Base-by-base conservation (phyloP, 331 rosid species). In the Acacia concinna region DNA sequence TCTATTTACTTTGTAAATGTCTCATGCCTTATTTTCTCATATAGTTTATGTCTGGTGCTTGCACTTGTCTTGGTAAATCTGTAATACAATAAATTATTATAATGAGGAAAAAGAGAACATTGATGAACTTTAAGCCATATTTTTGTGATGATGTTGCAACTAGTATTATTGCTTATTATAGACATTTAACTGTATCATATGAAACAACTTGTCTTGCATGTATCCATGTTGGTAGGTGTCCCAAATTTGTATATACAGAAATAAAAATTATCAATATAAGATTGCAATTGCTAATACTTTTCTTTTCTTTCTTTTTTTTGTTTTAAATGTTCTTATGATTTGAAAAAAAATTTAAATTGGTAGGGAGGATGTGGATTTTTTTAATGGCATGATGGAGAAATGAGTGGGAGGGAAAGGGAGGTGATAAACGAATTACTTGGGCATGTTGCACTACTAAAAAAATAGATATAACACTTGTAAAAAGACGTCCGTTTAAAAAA, bases 1-100 rank as follows among this genome's bases (percentile, higher is more conserved):
- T 52, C 60, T 44, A 65, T 51, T 82, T 71, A 71, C 86, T n/a
- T 72, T 28, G 43, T 75, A 28, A 44, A 69, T 80, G 68, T 78
- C 56, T 56, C 20, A 10, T 86, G 84, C 59, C 54, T 44, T 77
- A 12, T 75, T 74, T 65, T 52, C 79, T 69, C 78, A 14, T 68
- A 30, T 65, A 49, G 77, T 77, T 60, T 64, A 31, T 37, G 54
- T 71, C 52, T 79, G 40, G n/a, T 40, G 0, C 17, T 57, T 10
- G 59, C 77, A 75, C 79, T 51, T 78, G 54, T 62, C 71, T 74
- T 57, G 6, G 32, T n/a, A 43, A 14, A 69, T 47, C 27, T 75
- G 46, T 47, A 27, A 3, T 62, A 62, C 60, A 17, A 8, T 21
- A 62, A 52, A 67, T 59, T n/a, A 67, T 73, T n/a, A 62, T 40